phyloP scores from a whole-genome alignment of 106 monocot species.

The Chionographis japonica region DNA sequence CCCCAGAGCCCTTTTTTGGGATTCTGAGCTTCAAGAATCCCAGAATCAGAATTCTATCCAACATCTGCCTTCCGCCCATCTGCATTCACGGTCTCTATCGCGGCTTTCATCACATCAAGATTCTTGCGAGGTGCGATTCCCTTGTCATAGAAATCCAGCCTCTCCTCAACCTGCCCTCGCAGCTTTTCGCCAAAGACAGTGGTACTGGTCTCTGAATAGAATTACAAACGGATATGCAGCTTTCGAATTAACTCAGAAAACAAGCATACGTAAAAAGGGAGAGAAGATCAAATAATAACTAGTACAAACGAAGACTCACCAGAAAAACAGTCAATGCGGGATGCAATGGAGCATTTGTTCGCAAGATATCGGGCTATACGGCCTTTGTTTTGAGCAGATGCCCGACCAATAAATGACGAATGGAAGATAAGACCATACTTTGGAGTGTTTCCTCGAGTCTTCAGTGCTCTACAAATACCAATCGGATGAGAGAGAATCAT shows the following conservation, averaged over 20 bases:
- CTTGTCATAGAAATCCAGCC: conserved; percentile 95
- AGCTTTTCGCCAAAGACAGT: conserved; percentile 81
- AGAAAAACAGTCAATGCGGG: conserved; percentile 93
- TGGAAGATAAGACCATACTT: conserved; percentile 98
- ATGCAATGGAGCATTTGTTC: conserved; percentile 94
- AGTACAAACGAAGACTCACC: conserved; percentile 26
- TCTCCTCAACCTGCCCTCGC: conserved; percentile 92
- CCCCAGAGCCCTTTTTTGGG: no score
- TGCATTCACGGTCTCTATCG: conserved; percentile 47
- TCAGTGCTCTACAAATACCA: conserved; percentile 55
- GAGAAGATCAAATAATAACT: neutral
- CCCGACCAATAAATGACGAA: conserved; percentile 95
- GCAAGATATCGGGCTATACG: conserved; percentile 93
- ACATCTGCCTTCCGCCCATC: conserved; percentile 14
- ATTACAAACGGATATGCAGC: neutral
- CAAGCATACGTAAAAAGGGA: neutral
- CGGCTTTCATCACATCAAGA: conserved; percentile 96
- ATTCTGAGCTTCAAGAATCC: no score
- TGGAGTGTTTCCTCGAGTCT: conserved; percentile 90
- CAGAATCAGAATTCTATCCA: no score
- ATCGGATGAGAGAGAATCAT: no score
- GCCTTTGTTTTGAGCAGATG: conserved; percentile 83
- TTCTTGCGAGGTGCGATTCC: conserved; percentile 94
- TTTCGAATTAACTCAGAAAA: neutral
- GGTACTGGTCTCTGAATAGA: conserved; percentile 48